Conservation (phyloP, 257 asterid species). For the Apocynum venetum region DNA sequence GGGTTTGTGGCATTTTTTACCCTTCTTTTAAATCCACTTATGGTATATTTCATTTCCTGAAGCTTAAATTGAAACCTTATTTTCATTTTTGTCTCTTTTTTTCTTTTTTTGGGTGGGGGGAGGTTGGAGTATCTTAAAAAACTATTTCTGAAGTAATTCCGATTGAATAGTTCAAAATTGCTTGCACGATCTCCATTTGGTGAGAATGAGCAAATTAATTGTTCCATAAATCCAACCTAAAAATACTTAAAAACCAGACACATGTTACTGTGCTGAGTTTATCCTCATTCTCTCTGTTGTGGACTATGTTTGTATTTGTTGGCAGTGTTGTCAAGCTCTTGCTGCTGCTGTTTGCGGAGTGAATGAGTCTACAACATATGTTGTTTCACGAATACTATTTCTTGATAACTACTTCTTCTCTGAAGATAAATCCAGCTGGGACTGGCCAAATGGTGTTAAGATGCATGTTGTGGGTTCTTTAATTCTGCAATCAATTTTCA, state of each 20-base stretch:
- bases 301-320: conserved; percentile 11
- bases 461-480: conserved; percentile 87
- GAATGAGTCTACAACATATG: conserved; percentile 56
- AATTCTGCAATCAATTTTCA: conserved; percentile 79
- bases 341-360: conserved; percentile 61
- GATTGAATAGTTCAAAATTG: neutral
- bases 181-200: neutral
- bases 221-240: neutral
- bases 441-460: conserved; percentile 66
- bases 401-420: conserved; percentile 59
- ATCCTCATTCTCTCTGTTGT: neutral
- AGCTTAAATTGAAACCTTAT: neutral
- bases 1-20: too few relatives aligned
- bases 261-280: neutral
- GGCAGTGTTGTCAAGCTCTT: conserved; percentile 86
- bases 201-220: neutral
- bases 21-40: neutral
- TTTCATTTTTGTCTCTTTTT: neutral
- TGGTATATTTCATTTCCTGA: neutral
- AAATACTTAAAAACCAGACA: neutral
- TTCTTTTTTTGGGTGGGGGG: neutral
- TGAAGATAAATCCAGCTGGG: conserved; percentile 67
- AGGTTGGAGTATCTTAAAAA: neutral
- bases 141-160: neutral
- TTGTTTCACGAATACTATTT: conserved; percentile 65